Evolutionary conservation across 2,329 filamentous ascomycete species (phyloP), one percentile per base, ranked within the genome.

Genomic region (Fragosphaeria purpurea): DNA sequence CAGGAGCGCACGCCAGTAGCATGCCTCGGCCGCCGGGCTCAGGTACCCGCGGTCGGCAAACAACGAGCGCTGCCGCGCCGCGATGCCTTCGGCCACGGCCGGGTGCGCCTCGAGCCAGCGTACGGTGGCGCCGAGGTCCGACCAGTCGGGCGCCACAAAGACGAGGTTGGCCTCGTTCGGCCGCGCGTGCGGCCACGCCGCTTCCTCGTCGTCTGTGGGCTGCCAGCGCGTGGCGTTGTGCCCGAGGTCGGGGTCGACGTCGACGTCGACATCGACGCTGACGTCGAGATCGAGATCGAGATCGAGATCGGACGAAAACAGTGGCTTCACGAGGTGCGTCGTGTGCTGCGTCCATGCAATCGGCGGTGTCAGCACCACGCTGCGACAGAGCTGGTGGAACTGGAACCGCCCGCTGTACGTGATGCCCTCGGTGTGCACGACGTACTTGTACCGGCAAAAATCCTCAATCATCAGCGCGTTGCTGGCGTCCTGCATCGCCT

Each of bases 1-100:
- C n/a, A 75, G 59, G 47, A 71, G 52, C 1, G 63, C 66, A 33
- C 72, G 63, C 72, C 72, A 75, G 60, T 75, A 75, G 55, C 72
- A 75, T 41, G 58, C 62, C 56, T 74, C 71, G 1, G 70, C 69
- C 12, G 70, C 70, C 5, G 64, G 62, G 48, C 67, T 69, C n/a
- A 72, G 54, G 55, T 71, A 69, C 0, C 70, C 71, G 1, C 56
- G 58, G 34, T 58, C 63, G 5, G 62, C 60, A 54, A 67, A 69
- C 37, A 65, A 47, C 13, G 59, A 63, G 43, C 70, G 65, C 60
- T 73, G 71, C 35, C 69, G 60, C 39, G 58, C 43, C 6, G 71
- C 70, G 47, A 75, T 72, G 1, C 65, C 66, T 51, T 63, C 63
- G 2, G 70, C 69, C 3, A 66, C 54, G 1, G 59, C 56, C 1